Evolutionary conservation across 495 filamentous ascomycete genomes (phyloP), one percentile per base, ranked within the genome.

Genomic region (Apodospora peruviana): DNA sequence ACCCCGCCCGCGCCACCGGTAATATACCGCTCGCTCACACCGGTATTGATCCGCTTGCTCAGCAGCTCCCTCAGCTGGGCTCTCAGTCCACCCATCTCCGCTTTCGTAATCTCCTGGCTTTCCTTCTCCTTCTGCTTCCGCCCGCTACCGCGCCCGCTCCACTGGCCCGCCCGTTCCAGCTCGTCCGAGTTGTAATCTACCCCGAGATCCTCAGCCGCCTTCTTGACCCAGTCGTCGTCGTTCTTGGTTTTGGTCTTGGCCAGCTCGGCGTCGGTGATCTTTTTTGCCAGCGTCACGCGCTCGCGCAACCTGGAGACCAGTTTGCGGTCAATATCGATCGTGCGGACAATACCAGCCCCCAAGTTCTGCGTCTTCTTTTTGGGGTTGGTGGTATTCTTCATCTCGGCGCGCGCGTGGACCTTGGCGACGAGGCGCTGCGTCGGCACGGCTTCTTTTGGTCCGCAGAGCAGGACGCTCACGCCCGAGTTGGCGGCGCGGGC

Each of bases 121-220:
- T 91, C 75, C 58, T 83, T 80, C 57, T 91, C 85, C 60, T 83
- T 83, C 64, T 83, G 73, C 62, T 87, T 85, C 51, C 87, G 75
- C 8, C 85, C 87, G 18, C 67, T 74, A 21, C 85, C 79, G 35
- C 87, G 80, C 5, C 84, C 81, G 44, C 79, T 79, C 58, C 83
- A 81, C 41, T 69, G 69, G 10, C 78, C 76, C 10, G 69, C 74
- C 35, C 73, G 67, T 50, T 86, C 83, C 41, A 93, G 84, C 41
- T 90, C 87, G 18, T 96, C 90, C 53, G 83, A 86, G 58, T 96
- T 89, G 59, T 91, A 91, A 20, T 96, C 93, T 5, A 97, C 86
- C 2, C 93, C 93, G 3, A 98, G 78, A 52, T 97, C 93, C 43
- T 96, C 90, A 1, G 93, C 94, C 0, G 91, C 93, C 11, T 75